A percentile compares a stretch with the other conserved stretches of the same genome.
Evolutionary conservation across 768 basidiomycete genomes (phyloP).

Genomic region (Lenzites betulinus): DNA sequence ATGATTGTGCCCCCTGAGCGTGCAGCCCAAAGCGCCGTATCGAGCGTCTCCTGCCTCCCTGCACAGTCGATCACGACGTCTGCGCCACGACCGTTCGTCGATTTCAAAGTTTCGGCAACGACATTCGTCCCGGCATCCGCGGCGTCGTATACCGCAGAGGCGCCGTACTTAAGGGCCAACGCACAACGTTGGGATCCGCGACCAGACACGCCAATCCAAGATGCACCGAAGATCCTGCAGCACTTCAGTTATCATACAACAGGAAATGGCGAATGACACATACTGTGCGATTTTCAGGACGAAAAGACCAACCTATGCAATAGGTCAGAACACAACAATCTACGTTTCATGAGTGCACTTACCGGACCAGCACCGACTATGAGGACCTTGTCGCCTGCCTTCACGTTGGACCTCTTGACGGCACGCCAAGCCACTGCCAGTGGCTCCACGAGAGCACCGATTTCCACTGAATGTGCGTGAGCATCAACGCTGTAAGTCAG

Average conservation of each 20-base stretch:
- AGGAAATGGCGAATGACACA: not conserved
- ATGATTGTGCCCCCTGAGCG: conserved; percentile 43
- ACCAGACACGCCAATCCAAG: conserved; percentile 42
- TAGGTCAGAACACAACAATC: not conserved
- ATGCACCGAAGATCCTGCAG: conserved; percentile 27
- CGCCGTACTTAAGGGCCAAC: conserved; percentile 40
- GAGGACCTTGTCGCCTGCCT: conserved; percentile 41
- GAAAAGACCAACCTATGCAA: conserved; percentile 25
- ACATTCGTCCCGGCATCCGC: conserved; percentile 26
- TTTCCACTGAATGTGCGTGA: conserved; percentile 38
- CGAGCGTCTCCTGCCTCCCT: conserved; percentile 42
- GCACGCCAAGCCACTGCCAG: conserved; percentile 50
- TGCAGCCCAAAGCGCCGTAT: conserved; percentile 38
- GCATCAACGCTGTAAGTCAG: too few species aligned
- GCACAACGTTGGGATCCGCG: conserved; percentile 41
- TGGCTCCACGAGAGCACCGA: conserved; percentile 50
- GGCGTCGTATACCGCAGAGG: conserved; percentile 42
- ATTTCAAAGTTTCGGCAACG: conserved; percentile 29
- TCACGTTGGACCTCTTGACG: conserved; percentile 43
- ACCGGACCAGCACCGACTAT: conserved; percentile 50
- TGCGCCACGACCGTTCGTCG: conserved; percentile 38
- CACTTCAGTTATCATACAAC: too few species aligned
- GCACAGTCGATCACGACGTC: conserved; percentile 52
- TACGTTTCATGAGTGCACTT: conserved; percentile 15
- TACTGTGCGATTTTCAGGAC: conserved; percentile 21